Evolutionary conservation across 2,329 filamentous ascomycete species (phyloP), one percentile per base, ranked within the genome.

Genomic region (Orbilia javanica): DNA sequence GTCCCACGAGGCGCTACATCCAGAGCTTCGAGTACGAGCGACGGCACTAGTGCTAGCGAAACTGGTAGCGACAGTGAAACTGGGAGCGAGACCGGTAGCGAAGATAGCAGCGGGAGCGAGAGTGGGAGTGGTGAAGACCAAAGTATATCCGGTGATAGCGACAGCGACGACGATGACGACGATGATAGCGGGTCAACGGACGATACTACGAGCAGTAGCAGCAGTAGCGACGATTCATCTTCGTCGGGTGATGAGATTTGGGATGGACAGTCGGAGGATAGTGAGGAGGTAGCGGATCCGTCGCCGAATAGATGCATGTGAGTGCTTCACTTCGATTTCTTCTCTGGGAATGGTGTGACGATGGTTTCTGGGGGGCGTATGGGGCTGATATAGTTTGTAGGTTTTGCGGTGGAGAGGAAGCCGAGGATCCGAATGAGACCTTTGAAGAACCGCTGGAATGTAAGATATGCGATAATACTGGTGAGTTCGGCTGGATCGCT

Each of bases 361-460:
- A 20, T 4, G 46, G 20, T 25, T n/a, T n/a, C n/a, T n/a, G n/a
- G 18, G 13, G 46, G 46, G 46, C 25, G 11, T 50, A 18, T 31
- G 1, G 36, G 10, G 10, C 69, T 65, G 10, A 73, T 44, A 15
- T 15, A 6, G 25, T 57, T 15, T 8, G 11, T 64, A 92, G 93
- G 80, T 96, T 95, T 82, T 97, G 94, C 85, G 90, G 90, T 71
- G 88, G 93, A 83, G 90, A 92, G 80, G 93, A 96, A 84, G 92
- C 96, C 68, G 88, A 95, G 79, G 93, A 95, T 81, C 92, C 93
- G 0, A 90, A 89, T 80, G 92, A 93, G 80, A 92, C 94, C 80
- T 96, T 91, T 82, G 93, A 96, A 84, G 87, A 91, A 74, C 93
- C 91, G 83, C 86, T 97, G 77, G 86, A 90, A 65, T 97, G 95